These are phyloP conservation scores for Entomortierella chlamydospora DNA, from an alignment of 192 early-diverging fungal species.

Conservation along the genomic window DNA sequence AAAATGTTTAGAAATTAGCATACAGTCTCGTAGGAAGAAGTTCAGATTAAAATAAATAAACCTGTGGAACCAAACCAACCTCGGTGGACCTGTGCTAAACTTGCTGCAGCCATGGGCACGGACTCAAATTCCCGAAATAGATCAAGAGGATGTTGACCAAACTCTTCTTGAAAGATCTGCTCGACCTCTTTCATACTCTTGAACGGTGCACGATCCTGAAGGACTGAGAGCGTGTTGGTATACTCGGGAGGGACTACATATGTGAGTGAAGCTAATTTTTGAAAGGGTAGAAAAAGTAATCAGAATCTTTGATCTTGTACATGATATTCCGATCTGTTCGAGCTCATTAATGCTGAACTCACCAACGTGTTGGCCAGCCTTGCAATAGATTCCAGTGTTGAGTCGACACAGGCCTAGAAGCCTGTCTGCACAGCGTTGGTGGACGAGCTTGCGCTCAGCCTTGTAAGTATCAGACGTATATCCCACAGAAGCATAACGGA, in stretches of 20 bases:
- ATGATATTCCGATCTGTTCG: no score
- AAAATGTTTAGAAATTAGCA: background rate
- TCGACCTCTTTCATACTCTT: constrained; percentile 58
- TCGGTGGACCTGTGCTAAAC: constrained; percentile 62
- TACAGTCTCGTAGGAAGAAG: no score
- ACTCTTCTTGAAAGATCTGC: constrained; percentile 55
- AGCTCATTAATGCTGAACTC: background rate
- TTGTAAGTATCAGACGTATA: constrained; percentile 61
- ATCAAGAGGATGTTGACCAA: constrained; percentile 52
- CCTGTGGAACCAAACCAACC: constrained; percentile 28
- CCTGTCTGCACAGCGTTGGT: constrained; percentile 58
- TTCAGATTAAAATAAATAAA: background rate
- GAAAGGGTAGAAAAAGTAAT: background rate
- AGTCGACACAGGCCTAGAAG: constrained; percentile 58
- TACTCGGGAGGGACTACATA: constrained; percentile 59
- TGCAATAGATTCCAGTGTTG: constrained; percentile 61
- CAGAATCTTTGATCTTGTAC: no score
- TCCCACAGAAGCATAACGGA: constrained; percentile 52
- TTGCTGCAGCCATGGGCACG: constrained; percentile 59
- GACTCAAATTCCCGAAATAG: constrained; percentile 61
- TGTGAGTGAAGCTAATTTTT: constrained; percentile 54
- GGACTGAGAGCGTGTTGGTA: constrained; percentile 58
- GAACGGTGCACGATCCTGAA: constrained; percentile 63
- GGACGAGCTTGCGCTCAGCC: constrained; percentile 58
- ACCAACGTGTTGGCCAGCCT: constrained; percentile 57